Percentiles rank a stretch among this genome's conserved stretches.
These are phyloP conservation scores for Sphagnum magellanicum DNA, from an alignment of 228 moss, liverwort and hornwort species.

Conservation along the genomic window DNA sequence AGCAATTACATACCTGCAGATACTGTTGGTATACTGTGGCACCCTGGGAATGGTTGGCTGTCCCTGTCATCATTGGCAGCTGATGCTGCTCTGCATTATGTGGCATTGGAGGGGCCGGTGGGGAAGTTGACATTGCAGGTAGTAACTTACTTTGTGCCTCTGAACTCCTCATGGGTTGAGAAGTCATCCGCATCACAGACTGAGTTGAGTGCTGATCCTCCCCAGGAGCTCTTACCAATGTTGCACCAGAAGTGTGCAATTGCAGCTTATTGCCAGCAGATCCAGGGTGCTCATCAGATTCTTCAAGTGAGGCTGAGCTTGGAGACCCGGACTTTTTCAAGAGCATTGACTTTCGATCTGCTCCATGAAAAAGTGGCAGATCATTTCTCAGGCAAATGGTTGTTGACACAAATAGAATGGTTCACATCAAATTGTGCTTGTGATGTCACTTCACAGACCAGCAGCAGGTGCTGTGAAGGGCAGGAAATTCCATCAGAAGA, in stretches of 20 bases:
- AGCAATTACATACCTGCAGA: conserved; percentile 28
- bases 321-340: conserved; percentile 78
- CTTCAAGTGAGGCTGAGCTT: conserved; percentile 74
- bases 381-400: neutral
- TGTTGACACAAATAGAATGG: neutral
- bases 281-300: conserved; percentile 82
- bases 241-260: conserved; percentile 53
- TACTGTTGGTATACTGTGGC: conserved; percentile 79
- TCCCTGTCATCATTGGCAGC: conserved; percentile 56
- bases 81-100: conserved; percentile 55
- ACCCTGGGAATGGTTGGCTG: conserved; percentile 50
- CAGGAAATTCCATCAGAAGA: neutral
- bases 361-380: neutral
- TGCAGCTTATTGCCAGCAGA: conserved; percentile 79
- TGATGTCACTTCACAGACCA: neutral
- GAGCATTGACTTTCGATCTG: conserved; percentile 74
- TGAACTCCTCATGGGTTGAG: conserved; percentile 58
- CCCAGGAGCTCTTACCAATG: conserved; percentile 44
- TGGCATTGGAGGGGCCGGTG: conserved; percentile 63
- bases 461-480: neutral
- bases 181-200: conserved; percentile 44
- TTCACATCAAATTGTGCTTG: neutral
- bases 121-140: conserved; percentile 79
- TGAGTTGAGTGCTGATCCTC: conserved; percentile 37
- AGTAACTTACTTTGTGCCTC: conserved; percentile 62